These are phyloP conservation scores for Fragilariopsis cylindrus DNA, from an alignment of 108 stramenopile species.

Conservation along the genomic window DNA sequence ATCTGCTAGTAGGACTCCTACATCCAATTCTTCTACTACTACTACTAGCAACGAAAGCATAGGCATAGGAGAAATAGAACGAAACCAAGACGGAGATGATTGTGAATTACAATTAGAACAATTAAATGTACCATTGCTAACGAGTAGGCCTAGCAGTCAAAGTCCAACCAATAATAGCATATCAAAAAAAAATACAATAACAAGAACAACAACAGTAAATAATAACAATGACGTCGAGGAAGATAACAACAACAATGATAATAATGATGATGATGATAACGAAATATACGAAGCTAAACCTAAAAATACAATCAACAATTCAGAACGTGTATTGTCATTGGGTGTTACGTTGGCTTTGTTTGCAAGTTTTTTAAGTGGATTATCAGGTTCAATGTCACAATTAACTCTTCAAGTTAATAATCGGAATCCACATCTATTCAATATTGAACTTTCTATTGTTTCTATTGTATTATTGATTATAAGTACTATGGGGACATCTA, in stretches of 20 bases:
- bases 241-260: not conserved
- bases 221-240: too few species aligned
- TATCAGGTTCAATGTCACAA: constrained; percentile 83
- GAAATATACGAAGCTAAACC: not conserved
- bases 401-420: constrained; percentile 58
- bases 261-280: not conserved
- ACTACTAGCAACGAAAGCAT: not conserved
- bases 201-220: too few species aligned
- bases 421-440: constrained; percentile 65
- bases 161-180: not conserved
- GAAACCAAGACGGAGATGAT: not conserved
- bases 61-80: too few species aligned
- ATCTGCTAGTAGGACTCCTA: not conserved
- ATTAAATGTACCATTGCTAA: not conserved
- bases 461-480: constrained; percentile 29
- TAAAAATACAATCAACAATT: not conserved
- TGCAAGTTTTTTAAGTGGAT: constrained; percentile 75
- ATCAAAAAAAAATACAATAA: too few species aligned
- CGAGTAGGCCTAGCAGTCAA: not conserved
- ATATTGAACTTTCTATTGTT: constrained; percentile 72
- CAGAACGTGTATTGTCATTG: not conserved
- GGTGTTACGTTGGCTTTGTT: constrained; percentile 66
- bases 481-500: not conserved
- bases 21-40: not conserved
- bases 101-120: not conserved